A percentile compares a stretch with the other conserved stretches of the same genome.
Conservation (phyloP, 768 basidiomycete species). For the Pleurotus tuoliensis region DNA sequence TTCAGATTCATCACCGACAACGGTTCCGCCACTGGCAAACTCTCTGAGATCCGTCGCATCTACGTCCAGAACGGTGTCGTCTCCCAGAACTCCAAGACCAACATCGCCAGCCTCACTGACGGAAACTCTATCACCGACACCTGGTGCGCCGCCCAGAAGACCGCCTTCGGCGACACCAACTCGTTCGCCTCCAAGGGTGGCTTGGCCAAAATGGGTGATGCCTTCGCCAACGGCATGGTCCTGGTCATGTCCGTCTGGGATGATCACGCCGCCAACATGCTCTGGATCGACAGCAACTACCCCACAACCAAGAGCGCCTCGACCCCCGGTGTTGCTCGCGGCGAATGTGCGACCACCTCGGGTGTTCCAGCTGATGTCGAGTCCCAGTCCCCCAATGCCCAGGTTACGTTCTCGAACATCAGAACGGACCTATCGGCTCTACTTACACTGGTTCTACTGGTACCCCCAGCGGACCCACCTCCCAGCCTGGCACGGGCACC, state of each 20-base stretch:
- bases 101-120: conserved; percentile 25
- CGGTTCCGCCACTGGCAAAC: conserved; percentile 6
- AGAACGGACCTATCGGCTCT: conserved; percentile 32
- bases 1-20: conserved; percentile 33
- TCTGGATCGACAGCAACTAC: conserved; percentile 38
- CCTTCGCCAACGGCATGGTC: conserved; percentile 31
- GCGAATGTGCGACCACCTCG: conserved; percentile 33
- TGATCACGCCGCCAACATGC: conserved; percentile 36
- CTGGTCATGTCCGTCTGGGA: conserved; percentile 36
- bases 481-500: neutral
- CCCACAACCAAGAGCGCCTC: conserved; percentile 19
- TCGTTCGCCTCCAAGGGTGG: conserved; percentile 22
- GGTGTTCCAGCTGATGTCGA: conserved; percentile 34
- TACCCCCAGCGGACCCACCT: neutral
- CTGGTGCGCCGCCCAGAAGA: conserved; percentile 32
- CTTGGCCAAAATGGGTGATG: conserved; percentile 17
- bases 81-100: conserved; percentile 32
- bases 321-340: conserved; percentile 30
- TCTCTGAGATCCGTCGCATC: conserved; percentile 21
- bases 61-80: conserved; percentile 22
- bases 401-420: conserved; percentile 39
- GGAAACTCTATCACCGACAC: conserved; percentile 32
- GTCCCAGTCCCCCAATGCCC: conserved; percentile 22
- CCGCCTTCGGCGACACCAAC: conserved; percentile 28
- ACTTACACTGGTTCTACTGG: conserved; percentile 3